Base-by-base conservation (phyloP, 768 basidiomycete genomes). In the Pisolithus sp. region DNA sequence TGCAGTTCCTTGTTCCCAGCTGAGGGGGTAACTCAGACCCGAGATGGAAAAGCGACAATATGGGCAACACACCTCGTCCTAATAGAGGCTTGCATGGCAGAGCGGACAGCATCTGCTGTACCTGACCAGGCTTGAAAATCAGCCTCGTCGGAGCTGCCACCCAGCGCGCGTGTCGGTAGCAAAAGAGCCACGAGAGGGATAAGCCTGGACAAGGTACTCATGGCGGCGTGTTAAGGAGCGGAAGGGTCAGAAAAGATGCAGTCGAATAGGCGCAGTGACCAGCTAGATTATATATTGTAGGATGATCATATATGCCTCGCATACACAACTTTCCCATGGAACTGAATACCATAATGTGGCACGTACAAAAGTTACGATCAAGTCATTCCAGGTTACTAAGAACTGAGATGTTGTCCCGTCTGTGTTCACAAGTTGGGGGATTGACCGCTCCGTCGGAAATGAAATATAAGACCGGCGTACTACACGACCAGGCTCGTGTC, bases 1-100 rank as follows among this genome's bases (percentile, higher is more conserved):
- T n/a, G 65, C 65, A 13, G 64, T 66, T 34, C 65, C 65, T 49
- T 66, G 65, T 55, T 65, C 65, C 64, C 65, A 66, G 40, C 65
- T 66, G 37, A 30, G 31, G n/a, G 23, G 12, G 10, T 15, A 45
- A 24, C 28, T 24, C n/a, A 36, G n/a, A 13, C 17, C 15, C 21
- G 17, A 42, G 21, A 24, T 12, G 13, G 18, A 10, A 10, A 48
- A 12, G 39, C 26, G 17, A 21, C 9, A 21, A 26, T 21, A 48
- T 15, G 15, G 8, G 17, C 24, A 18, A 49, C 54, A 21, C 41
- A 63, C 63, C 62, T 64, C 10, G 63, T 63, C 37, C 63, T 57
- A 42, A 64, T 60, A 30, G 63, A 65, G n/a, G 52, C 53, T 13
- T 57, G 48, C 62, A 63, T 63, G 31, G 58, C 62, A 28, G 50